These are phyloP conservation scores for Aphanomyces invadans DNA, from an alignment of 352 stramenopile species.

Conservation along the genomic window DNA sequence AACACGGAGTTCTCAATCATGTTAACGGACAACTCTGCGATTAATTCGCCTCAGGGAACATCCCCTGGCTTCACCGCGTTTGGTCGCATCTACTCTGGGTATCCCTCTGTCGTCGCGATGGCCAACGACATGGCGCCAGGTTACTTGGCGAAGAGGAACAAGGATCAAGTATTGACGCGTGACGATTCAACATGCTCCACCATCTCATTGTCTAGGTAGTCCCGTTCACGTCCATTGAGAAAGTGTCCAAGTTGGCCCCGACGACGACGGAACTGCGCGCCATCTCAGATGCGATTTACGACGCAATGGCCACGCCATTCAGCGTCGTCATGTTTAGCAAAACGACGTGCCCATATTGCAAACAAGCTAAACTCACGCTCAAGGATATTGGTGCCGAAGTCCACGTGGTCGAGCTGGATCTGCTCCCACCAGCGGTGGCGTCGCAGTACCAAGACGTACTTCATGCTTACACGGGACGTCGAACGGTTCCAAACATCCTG, in stretches of 20 bases:
- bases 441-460: slow-evolving; percentile 37
- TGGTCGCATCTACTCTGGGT: slow-evolving; percentile 63
- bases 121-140: slow-evolving; percentile 61
- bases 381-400: slow-evolving; percentile 43
- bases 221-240: slow-evolving; percentile 62
- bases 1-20: slow-evolving; percentile 82
- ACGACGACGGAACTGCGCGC: slow-evolving; percentile 42
- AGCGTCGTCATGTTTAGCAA: slow-evolving; percentile 93
- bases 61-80: slow-evolving; percentile 74
- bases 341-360: slow-evolving; percentile 89
- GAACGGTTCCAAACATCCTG: slow-evolving; percentile 94
- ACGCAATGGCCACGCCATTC: slow-evolving; percentile 66
- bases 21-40: slow-evolving; percentile 64
- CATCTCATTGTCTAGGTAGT: slow-evolving; percentile 25
- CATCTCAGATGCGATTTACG: slow-evolving; percentile 64
- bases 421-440: slow-evolving; percentile 11
- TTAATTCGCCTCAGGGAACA: slow-evolving; percentile 52
- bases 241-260: slow-evolving; percentile 48
- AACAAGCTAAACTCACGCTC: slow-evolving; percentile 79
- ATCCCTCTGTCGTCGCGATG: slow-evolving; percentile 67
- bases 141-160: slow-evolving; percentile 62
- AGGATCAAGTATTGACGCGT: slow-evolving; percentile 44
- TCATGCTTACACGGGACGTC: slow-evolving; percentile 81
- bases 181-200: no score
- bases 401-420: slow-evolving; percentile 28